A percentile compares a stretch with the other conserved stretches of the same genome.
phyloP scores from a whole-genome alignment of 2,329 filamentous ascomycete species.

The Penicillium nordicum region DNA sequence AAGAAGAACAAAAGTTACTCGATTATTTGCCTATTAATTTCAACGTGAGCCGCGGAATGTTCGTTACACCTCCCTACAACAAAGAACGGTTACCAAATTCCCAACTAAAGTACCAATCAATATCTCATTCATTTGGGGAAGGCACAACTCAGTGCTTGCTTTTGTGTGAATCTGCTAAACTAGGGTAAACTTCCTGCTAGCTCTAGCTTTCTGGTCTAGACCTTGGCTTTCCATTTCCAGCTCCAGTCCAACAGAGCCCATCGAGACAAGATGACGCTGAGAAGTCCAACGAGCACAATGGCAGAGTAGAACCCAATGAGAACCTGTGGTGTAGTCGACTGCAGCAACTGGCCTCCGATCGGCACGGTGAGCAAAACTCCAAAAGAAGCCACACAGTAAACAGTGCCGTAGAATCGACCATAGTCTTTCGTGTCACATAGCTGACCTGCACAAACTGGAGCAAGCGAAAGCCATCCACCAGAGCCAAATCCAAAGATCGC shows the following conservation, averaged over 20 bases:
- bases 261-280: constrained; percentile 29
- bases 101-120: background rate
- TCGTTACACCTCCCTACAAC: too few relatives aligned
- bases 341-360: constrained; percentile 46
- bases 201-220: constrained; percentile 7
- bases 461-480: constrained; percentile 48
- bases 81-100: background rate
- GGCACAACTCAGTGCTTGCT: background rate
- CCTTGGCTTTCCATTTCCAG: constrained; percentile 39
- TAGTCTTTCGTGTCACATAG: constrained; percentile 49
- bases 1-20: too few relatives aligned
- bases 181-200: background rate
- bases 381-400: constrained; percentile 48
- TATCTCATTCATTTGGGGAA: too few relatives aligned
- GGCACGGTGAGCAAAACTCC: constrained; percentile 48
- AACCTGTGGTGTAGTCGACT: constrained; percentile 44
- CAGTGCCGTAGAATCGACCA: constrained; percentile 48
- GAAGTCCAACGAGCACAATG: constrained; percentile 37
- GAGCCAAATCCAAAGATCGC: constrained; percentile 51
- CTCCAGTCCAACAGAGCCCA: constrained; percentile 39
- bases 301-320: constrained; percentile 49
- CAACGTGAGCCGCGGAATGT: too few relatives aligned
- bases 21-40: too few relatives aligned
- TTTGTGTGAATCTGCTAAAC: background rate
- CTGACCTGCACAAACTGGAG: constrained; percentile 47